A percentile compares a stretch with the other conserved stretches of the same genome.
Evolutionary conservation across 2,329 filamentous ascomycete species (phyloP).

Genomic region (Xylaria sp.): DNA sequence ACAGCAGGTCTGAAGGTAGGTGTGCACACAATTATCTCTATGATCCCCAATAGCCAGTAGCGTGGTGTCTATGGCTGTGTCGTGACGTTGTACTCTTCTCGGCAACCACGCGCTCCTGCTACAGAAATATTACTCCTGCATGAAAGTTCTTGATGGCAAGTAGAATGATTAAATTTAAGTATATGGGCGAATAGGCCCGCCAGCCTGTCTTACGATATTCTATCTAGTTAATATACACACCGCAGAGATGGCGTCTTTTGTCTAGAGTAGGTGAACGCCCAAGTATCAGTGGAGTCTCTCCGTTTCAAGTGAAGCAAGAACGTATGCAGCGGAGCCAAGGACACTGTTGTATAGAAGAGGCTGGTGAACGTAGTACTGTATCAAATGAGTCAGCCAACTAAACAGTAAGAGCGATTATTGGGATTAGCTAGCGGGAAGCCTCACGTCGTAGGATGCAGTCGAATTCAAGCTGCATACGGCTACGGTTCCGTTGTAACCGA

Average conservation of each 20-base stretch:
- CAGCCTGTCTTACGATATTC: slow-evolving; percentile 11
- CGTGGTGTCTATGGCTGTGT: too few relatives aligned
- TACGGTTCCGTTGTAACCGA: slow-evolving; percentile 54
- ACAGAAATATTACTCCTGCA: neutral
- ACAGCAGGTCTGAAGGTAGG: too few relatives aligned
- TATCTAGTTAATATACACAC: slow-evolving; percentile 8
- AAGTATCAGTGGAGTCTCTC: slow-evolving; percentile 43
- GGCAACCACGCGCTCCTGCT: neutral
- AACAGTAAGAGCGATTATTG: neutral
- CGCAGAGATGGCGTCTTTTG: neutral
- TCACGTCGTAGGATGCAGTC: slow-evolving; percentile 52
- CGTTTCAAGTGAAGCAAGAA: slow-evolving; percentile 53
- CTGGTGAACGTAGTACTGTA: slow-evolving; percentile 53
- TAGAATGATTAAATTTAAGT: neutral
- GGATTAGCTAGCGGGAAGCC: slow-evolving; percentile 20
- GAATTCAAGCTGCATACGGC: slow-evolving; percentile 57
- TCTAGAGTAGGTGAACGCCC: neutral
- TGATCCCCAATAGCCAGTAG: neutral
- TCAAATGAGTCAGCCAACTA: slow-evolving; percentile 33
- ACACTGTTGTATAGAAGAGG: slow-evolving; percentile 54
- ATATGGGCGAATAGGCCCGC: neutral
- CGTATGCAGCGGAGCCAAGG: slow-evolving; percentile 53
- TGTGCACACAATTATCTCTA: neutral
- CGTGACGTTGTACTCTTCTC: neutral
- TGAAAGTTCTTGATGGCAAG: neutral